phyloP scores from a whole-genome alignment of 2,329 filamentous ascomycete genomes.

The Neoscytalidium dimidiatum region DNA sequence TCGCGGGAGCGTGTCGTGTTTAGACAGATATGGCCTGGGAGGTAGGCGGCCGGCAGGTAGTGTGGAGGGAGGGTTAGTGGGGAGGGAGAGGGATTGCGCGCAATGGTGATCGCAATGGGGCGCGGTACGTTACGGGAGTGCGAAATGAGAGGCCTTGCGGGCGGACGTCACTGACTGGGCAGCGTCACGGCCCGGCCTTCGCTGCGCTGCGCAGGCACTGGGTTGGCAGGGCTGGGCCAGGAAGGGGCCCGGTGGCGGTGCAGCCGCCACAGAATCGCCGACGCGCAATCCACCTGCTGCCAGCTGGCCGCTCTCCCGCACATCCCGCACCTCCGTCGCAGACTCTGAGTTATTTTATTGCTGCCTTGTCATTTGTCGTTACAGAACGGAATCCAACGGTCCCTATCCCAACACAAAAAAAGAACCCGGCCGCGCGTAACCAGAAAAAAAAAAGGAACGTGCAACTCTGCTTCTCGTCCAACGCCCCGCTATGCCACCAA shows the following conservation, averaged over 20 bases:
- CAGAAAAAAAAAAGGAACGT: not conserved
- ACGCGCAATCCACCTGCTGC: slow-evolving; percentile 13
- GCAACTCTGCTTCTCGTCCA: not conserved
- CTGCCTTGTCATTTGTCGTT: slow-evolving; percentile 11
- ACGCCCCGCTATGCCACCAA: slow-evolving; percentile 15
- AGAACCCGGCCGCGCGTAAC: not conserved
- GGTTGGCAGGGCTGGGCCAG: not conserved
- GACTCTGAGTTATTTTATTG: not conserved
- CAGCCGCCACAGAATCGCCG: not conserved
- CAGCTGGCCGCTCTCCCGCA: slow-evolving; percentile 14
- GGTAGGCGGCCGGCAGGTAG: not conserved
- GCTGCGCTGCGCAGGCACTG: slow-evolving; percentile 1
- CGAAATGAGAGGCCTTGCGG: slow-evolving; percentile 18
- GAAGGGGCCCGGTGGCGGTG: too few relatives aligned
- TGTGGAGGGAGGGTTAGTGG: not conserved
- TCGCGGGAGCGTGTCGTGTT: not conserved
- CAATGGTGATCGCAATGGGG: slow-evolving; percentile 20
- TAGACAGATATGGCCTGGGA: not conserved
- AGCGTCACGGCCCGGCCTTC: slow-evolving; percentile 16
- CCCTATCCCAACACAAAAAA: slow-evolving; percentile 1
- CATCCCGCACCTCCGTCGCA: slow-evolving; percentile 8
- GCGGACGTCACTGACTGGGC: slow-evolving; percentile 17
- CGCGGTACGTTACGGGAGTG: slow-evolving; percentile 18
- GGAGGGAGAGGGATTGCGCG: slow-evolving; percentile 14
- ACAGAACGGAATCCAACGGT: not conserved